Evolutionary conservation across 192 early-diverging fungal species (phyloP).

Genomic region (Coemansia sp.): DNA sequence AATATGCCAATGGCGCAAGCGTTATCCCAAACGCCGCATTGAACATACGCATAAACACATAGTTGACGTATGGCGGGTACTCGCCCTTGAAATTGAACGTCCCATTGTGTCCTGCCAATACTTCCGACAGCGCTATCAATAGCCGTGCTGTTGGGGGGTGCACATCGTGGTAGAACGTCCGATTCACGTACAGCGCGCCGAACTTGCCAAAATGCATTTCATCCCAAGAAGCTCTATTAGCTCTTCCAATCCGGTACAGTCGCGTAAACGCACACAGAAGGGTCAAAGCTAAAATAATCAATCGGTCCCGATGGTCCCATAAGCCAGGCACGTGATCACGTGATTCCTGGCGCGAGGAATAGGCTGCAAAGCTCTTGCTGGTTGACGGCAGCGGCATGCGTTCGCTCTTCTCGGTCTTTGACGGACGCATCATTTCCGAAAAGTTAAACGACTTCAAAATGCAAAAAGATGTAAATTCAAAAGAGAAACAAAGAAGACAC

Average conservation of each 20-base stretch:
- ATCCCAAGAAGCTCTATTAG: no score
- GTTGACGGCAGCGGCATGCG: no score
- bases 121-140: conserved; percentile 61
- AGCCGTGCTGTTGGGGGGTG: conserved; percentile 90
- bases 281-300: conserved; percentile 43
- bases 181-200: conserved; percentile 85
- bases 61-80: conserved; percentile 84
- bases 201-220: conserved; percentile 70
- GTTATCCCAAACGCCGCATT: conserved; percentile 88
- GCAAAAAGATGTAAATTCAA: no score
- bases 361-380: no score
- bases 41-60: conserved; percentile 86
- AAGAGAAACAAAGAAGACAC: no score
- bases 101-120: conserved; percentile 62
- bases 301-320: conserved; percentile 34
- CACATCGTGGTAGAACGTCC: conserved; percentile 93
- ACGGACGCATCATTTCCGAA: no score
- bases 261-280: conserved; percentile 26
- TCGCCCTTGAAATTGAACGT: conserved; percentile 90
- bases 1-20: conserved; percentile 86
- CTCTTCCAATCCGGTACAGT: conserved; percentile 42
- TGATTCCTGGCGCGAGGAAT: no score
- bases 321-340: no score
- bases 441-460: no score
- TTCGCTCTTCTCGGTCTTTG: no score